Percentiles rank a stretch among this genome's conserved stretches.
Evolutionary conservation across 495 filamentous ascomycete species (phyloP).

Genomic region (Penicillium riverlandense): DNA sequence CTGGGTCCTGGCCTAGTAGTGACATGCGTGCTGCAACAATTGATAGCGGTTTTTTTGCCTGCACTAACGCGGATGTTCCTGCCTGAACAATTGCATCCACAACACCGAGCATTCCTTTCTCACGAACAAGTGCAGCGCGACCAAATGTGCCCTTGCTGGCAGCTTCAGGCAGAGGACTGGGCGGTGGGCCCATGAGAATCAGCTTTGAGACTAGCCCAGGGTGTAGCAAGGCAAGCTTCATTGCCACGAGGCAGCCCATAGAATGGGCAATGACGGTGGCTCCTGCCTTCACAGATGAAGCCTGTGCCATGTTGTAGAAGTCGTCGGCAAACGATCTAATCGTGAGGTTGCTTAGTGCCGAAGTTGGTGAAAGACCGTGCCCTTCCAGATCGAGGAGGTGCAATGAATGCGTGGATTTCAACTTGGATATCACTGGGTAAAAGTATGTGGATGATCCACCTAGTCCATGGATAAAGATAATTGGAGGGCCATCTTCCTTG

Average conservation of each 20-base stretch:
- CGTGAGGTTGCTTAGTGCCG: constrained; percentile 26
- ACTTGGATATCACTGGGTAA: constrained; percentile 27
- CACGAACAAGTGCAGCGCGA: constrained; percentile 33
- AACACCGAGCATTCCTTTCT: constrained; percentile 32
- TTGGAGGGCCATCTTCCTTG: constrained; percentile 12
- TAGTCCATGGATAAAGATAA: constrained; percentile 47
- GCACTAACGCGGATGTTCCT: constrained; percentile 26
- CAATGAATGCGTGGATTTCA: constrained; percentile 23
- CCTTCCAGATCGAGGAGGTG: constrained; percentile 46
- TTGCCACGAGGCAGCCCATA: constrained; percentile 39
- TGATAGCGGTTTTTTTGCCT: constrained; percentile 26
- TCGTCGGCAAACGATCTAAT: constrained; percentile 34
- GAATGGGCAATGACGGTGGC: constrained; percentile 36
- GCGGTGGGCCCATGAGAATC: constrained; percentile 35
- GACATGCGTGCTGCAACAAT: constrained; percentile 32
- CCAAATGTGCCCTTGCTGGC: constrained; percentile 14
- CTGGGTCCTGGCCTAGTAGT: constrained; percentile 38
- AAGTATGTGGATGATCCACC: constrained; percentile 37
- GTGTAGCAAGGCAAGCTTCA: constrained; percentile 29
- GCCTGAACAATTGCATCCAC: constrained; percentile 27
- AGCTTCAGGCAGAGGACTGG: constrained; percentile 29
- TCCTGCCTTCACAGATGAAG: constrained; percentile 5
- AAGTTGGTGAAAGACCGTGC: constrained; percentile 44
- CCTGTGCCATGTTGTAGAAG: constrained; percentile 25
- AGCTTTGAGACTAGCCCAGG: constrained; percentile 30